Conservation (phyloP, 208 protist species). For the Trypanosoma boissoni region DNA sequence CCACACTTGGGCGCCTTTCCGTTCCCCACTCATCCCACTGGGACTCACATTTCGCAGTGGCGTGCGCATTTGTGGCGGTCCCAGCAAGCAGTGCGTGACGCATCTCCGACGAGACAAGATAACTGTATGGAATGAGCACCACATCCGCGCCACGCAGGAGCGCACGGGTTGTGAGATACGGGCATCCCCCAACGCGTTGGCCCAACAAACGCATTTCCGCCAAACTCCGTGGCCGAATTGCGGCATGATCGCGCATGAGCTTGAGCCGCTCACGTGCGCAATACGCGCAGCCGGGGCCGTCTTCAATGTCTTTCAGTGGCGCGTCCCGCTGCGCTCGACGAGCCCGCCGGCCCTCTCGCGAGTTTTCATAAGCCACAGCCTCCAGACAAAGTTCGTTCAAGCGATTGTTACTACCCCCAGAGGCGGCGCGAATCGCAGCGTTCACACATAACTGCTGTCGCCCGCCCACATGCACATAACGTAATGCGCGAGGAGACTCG, state of each 20-base stretch:
- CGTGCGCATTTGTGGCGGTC: slow-evolving; percentile 40
- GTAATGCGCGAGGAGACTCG: slow-evolving; percentile 26
- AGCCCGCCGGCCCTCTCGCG: slow-evolving; percentile 32
- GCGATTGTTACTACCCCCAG: slow-evolving; percentile 26
- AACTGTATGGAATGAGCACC: slow-evolving; percentile 81
- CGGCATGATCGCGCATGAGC: slow-evolving; percentile 24
- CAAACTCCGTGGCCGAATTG: slow-evolving; percentile 31
- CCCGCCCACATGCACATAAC: slow-evolving; percentile 86
- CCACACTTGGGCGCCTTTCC: neutral
- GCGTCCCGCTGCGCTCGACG: slow-evolving; percentile 27
- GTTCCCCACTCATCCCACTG: neutral
- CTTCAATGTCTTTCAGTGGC: slow-evolving; percentile 17
- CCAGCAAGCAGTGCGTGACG: slow-evolving; percentile 66
- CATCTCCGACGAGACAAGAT: slow-evolving; percentile 63
- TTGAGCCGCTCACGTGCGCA: slow-evolving; percentile 22
- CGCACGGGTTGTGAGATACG: slow-evolving; percentile 70
- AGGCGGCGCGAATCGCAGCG: slow-evolving; percentile 32
- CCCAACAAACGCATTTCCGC: slow-evolving; percentile 53
- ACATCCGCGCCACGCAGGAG: slow-evolving; percentile 69
- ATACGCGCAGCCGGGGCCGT: slow-evolving; percentile 26
- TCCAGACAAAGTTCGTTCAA: slow-evolving; percentile 94
- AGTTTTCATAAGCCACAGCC: slow-evolving; percentile 74
- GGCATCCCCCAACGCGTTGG: slow-evolving; percentile 57
- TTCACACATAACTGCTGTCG: slow-evolving; percentile 93
- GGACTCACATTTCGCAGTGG: neutral